A percentile compares a stretch with the other conserved stretches of the same genome.
phyloP scores from a whole-genome alignment of 192 early-diverging fungal genomes.

The Helicostylum pulchrum region DNA sequence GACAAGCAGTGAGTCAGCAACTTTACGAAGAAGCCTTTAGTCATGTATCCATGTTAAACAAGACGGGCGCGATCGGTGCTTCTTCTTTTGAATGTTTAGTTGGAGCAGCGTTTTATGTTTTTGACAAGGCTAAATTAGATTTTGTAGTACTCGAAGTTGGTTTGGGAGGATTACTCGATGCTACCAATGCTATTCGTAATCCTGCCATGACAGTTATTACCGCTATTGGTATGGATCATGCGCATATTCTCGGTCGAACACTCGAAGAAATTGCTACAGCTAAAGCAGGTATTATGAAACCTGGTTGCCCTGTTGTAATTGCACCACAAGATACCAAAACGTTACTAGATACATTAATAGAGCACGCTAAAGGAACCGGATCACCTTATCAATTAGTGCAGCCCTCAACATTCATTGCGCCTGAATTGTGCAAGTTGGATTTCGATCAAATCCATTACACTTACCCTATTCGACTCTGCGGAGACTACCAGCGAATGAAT shows the following conservation, averaged over 20 bases:
- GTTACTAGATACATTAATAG: conserved; percentile 36
- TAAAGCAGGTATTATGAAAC: conserved; percentile 79
- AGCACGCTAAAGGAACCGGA: conserved; percentile 17
- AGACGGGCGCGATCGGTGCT: conserved; percentile 37
- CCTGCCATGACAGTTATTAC: conserved; percentile 55
- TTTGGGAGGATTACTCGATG: conserved; percentile 73
- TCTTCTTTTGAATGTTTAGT: conserved; percentile 75
- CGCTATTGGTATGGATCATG: conserved; percentile 72
- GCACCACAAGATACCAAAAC: conserved; percentile 53
- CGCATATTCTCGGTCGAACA: conserved; percentile 65
- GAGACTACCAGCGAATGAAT: conserved; percentile 81
- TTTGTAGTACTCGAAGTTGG: conserved; percentile 83
- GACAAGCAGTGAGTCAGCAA: conserved; percentile 35
- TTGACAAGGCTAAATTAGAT: conserved; percentile 57
- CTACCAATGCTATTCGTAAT: conserved; percentile 72
- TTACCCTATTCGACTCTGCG: conserved; percentile 60
- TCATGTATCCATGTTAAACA: conserved; percentile 43
- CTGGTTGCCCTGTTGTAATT: conserved; percentile 39
- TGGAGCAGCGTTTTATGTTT: conserved; percentile 56
- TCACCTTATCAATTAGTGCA: conserved; percentile 1
- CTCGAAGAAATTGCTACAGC: conserved; percentile 67
- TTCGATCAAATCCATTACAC: conserved; percentile 10
- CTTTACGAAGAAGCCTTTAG: conserved; percentile 41
- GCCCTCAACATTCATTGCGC: background rate
- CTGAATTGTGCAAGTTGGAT: background rate